Evolutionary conservation across 805 yeast genomes (phyloP), one percentile per base, ranked within the genome.

Genomic region (Candida awuae): DNA sequence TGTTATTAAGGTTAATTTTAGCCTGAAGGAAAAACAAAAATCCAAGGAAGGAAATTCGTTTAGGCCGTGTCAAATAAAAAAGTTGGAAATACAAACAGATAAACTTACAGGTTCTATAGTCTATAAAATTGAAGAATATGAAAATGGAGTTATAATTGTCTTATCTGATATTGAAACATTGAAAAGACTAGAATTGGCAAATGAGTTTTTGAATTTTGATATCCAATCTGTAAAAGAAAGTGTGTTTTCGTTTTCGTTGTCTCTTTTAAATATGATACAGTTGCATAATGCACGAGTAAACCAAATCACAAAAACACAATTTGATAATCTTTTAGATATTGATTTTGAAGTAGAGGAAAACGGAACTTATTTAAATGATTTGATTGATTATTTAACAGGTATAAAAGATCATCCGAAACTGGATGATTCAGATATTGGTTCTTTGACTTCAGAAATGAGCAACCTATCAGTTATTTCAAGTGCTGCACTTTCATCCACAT

Each of bases 91-190:
- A 6, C 13, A 4, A 15, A 38, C 30, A 10, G 34, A 34, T 13
- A 17, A 16, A 9, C 17, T 40, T 2, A 17, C 17, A 14, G 26
- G 31, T 21, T 40, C 43, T 8, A 21, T 35, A 5, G 20, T 40
- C 3, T 32, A 16, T 20, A 29, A 29, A 13, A 16, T 40, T 6
- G 23, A 16, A 4, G 6, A 16, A 25, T 33, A 29, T 17, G 29
- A 4, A 4, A 23, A 30, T 17, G n/a, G 23, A 25, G 27, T 33
- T 23, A 20, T 10, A 14, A 34, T 38, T 4, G 19, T n/a, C 9
- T n/a, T 41, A 4, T n/a, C 6, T 14, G 38, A 37, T 18, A 18
- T 41, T 8, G 14, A 25, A 12, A 23, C 44, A 3, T 37, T 41
- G 3, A 27, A 37, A 22, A 18, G 40, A 20, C 32, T 41, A 3